Conservation (phyloP, 108 stramenopile genomes). For the Stephanodiscus triporus region DNA sequence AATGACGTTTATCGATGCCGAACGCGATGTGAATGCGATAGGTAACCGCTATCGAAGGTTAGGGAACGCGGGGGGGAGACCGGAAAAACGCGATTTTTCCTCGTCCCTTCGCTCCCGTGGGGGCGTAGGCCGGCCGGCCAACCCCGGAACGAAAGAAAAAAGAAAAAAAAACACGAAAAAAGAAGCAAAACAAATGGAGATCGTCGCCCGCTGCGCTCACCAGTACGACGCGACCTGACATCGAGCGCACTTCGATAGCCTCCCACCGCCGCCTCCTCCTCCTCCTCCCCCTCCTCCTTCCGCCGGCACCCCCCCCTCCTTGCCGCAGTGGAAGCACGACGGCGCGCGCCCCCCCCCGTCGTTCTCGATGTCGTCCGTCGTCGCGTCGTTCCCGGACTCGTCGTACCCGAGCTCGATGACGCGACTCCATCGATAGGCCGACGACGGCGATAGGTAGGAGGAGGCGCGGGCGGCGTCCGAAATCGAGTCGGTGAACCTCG, state of each 20-base stretch:
- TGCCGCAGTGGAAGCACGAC: constrained; percentile 74
- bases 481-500: constrained; percentile 18
- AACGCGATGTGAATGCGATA: too few relatives aligned
- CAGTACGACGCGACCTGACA: constrained; percentile 81
- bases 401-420: constrained; percentile 72
- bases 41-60: too few relatives aligned
- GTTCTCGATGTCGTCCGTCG: not conserved
- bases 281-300: not conserved
- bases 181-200: too few relatives aligned
- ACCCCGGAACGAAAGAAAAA: too few relatives aligned
- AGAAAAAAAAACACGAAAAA: too few relatives aligned
- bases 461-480: constrained; percentile 20
- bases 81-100: too few relatives aligned
- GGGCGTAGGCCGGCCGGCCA: too few relatives aligned
- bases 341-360: too few relatives aligned
- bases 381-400: constrained; percentile 30
- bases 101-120: too few relatives aligned
- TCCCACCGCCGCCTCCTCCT: constrained; percentile 1
- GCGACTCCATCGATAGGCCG: constrained; percentile 59
- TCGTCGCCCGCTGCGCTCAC: too few relatives aligned
- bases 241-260: constrained; percentile 46
- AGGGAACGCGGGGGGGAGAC: too few relatives aligned
- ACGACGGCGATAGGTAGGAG: constrained; percentile 4
- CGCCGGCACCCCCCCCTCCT: constrained; percentile 8
- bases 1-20: not conserved